These are phyloP conservation scores for Dactylis glomerata DNA, from an alignment of 176 grass and related monocot species.

Conservation along the genomic window DNA sequence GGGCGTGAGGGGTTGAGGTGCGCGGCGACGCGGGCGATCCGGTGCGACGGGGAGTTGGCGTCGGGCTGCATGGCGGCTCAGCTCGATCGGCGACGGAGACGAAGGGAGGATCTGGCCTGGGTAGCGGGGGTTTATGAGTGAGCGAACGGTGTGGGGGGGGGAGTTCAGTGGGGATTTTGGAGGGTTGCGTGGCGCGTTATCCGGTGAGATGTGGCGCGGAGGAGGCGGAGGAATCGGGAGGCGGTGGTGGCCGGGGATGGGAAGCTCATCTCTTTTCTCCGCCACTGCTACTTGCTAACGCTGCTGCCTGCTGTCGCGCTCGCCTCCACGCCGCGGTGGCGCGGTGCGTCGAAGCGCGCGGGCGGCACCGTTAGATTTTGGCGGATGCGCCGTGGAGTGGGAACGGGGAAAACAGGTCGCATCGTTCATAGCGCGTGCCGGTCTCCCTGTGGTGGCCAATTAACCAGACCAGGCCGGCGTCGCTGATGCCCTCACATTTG, in stretches of 20 bases:
- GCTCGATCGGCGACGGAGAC: background rate
- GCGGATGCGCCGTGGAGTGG: background rate
- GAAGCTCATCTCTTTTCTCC: conserved; percentile 44
- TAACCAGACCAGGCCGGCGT: too few species aligned
- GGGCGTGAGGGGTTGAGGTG: conserved; percentile 63
- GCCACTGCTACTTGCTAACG: conserved; percentile 25
- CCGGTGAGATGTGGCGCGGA: conserved; percentile 43
- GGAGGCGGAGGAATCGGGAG: conserved; percentile 18
- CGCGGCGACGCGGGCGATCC: conserved; percentile 68
- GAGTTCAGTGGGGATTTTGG: background rate
- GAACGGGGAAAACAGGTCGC: background rate
- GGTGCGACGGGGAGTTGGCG: conserved; percentile 38
- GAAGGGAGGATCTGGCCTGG: background rate
- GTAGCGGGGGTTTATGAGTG: background rate
- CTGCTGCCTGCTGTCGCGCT: background rate
- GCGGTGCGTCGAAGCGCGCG: background rate
- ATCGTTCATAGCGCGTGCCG: background rate
- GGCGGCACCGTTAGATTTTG: background rate
- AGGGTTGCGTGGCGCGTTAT: conserved; percentile 29
- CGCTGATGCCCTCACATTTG: too few species aligned
- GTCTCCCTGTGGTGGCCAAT: background rate
- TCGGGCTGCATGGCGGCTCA: conserved; percentile 41
- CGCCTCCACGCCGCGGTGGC: background rate
- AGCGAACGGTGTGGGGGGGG: background rate
- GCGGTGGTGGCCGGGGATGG: conserved; percentile 21